A percentile compares a stretch with the other conserved stretches of the same genome.
Evolutionary conservation across 2,329 filamentous ascomycete genomes (phyloP).

Genomic region (Fusarium austroafricanum): DNA sequence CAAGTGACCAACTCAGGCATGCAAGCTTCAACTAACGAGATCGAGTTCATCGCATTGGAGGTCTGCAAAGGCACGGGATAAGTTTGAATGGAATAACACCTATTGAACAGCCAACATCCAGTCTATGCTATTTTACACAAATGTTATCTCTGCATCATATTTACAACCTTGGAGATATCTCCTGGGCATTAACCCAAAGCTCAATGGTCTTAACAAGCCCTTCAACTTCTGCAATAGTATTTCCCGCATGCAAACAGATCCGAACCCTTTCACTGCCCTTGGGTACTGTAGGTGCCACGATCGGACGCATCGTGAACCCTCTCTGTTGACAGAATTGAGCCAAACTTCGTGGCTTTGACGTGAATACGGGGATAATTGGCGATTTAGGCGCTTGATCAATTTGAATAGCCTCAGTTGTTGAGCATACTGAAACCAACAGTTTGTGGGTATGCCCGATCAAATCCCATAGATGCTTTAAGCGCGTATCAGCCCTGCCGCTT

Average conservation of each 20-base stretch:
- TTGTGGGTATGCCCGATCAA: slow-evolving; percentile 56
- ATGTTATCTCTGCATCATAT: not conserved
- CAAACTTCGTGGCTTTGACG: slow-evolving; percentile 66
- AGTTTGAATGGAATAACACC: too few species aligned
- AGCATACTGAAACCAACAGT: slow-evolving; percentile 56
- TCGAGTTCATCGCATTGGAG: too few species aligned
- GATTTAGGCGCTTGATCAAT: slow-evolving; percentile 60
- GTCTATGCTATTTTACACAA: not conserved
- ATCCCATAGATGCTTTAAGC: slow-evolving; percentile 49
- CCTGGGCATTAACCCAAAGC: slow-evolving; percentile 54
- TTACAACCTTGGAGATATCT: not conserved
- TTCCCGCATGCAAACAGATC: slow-evolving; percentile 75
- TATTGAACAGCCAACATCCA: not conserved
- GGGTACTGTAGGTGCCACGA: slow-evolving; percentile 76
- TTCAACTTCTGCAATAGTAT: slow-evolving; percentile 68
- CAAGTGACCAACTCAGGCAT: too few species aligned
- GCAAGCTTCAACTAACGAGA: too few species aligned
- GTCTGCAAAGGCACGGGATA: too few species aligned
- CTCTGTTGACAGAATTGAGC: slow-evolving; percentile 69
- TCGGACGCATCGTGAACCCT: slow-evolving; percentile 71
- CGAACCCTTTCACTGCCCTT: slow-evolving; percentile 71
- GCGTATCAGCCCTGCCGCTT: slow-evolving; percentile 58
- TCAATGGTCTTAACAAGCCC: slow-evolving; percentile 61
- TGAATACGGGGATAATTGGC: slow-evolving; percentile 74
- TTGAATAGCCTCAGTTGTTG: slow-evolving; percentile 38